Conservation (phyloP, 306 rosid species). For the Spatholobus suberectus region DNA sequence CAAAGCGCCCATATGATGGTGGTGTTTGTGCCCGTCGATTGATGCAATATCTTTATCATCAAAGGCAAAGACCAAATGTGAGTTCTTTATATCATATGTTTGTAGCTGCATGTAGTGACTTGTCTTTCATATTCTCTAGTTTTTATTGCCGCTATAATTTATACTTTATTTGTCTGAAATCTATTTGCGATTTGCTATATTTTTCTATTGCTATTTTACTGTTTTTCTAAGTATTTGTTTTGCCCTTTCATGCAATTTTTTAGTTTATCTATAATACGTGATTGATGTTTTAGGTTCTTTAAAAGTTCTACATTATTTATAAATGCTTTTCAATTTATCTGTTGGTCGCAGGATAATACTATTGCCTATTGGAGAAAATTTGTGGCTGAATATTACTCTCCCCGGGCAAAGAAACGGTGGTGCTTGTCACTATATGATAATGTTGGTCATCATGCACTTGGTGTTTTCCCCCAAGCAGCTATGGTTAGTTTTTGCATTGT, state of each 20-base stretch:
- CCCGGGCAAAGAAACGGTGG: conserved; percentile 96
- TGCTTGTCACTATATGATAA: conserved; percentile 89
- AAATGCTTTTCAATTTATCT: conserved; percentile 23
- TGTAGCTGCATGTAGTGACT: background rate
- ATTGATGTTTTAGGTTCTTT: background rate
- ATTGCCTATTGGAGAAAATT: conserved; percentile 99
- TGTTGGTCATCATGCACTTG: conserved; percentile 88
- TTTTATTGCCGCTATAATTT: too few species aligned
- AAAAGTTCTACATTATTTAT: background rate
- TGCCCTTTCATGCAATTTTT: too few species aligned
- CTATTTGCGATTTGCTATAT: background rate
- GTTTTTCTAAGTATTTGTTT: too few species aligned
- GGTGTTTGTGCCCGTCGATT: conserved; percentile 96
- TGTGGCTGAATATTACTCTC: conserved; percentile 94
- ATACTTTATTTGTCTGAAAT: too few species aligned
- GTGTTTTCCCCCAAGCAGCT: conserved; percentile 94
- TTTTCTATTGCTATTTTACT: too few species aligned
- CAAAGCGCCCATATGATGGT: conserved; percentile 82
- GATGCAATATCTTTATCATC: conserved; percentile 97
- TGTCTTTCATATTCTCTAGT: too few species aligned
- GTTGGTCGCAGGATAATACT: conserved; percentile 75
- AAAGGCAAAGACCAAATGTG: conserved; percentile 83
- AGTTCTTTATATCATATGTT: conserved; percentile 59
- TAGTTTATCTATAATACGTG: too few species aligned
- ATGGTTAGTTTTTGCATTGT: conserved; percentile 62